Conservation (phyloP, 1,139 yeast species). For the Yamadazyma siamensis region DNA sequence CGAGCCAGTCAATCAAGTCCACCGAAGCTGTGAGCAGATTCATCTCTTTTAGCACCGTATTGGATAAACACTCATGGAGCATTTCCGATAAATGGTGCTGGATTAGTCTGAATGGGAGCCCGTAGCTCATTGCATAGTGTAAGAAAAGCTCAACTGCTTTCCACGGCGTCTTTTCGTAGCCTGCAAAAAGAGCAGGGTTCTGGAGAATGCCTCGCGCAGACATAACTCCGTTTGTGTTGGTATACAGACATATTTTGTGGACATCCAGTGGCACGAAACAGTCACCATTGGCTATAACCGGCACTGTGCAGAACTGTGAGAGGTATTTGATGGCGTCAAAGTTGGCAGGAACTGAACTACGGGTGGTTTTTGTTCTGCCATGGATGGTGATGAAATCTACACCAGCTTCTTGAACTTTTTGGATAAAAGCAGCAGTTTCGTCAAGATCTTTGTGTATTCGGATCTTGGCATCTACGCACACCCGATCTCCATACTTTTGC, state of each 20-base stretch:
- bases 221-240: conserved; percentile 92
- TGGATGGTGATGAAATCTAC: conserved; percentile 94
- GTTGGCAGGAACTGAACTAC: conserved; percentile 81
- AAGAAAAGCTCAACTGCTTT: conserved; percentile 79
- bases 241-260: conserved; percentile 51
- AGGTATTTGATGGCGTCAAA: conserved; percentile 74
- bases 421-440: conserved; percentile 72
- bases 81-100: conserved; percentile 90
- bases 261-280: conserved; percentile 72
- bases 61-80: conserved; percentile 62
- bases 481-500: conserved; percentile 58
- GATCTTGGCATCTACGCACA: conserved; percentile 86
- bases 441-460: conserved; percentile 75
- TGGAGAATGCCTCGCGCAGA: conserved; percentile 84
- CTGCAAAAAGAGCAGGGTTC: conserved; percentile 87
- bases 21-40: conserved; percentile 57
- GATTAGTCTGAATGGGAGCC: conserved; percentile 75
- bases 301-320: conserved; percentile 59
- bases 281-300: conserved; percentile 95
- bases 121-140: conserved; percentile 75
- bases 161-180: conserved; percentile 79
- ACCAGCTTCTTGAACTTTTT: conserved; percentile 76
- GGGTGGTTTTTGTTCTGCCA: conserved; percentile 81
- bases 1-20: conserved; percentile 82
- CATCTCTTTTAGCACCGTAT: conserved; percentile 55